Evolutionary conservation across 306 rosid genomes (phyloP).

Genomic region (Lagenaria siceraria): DNA sequence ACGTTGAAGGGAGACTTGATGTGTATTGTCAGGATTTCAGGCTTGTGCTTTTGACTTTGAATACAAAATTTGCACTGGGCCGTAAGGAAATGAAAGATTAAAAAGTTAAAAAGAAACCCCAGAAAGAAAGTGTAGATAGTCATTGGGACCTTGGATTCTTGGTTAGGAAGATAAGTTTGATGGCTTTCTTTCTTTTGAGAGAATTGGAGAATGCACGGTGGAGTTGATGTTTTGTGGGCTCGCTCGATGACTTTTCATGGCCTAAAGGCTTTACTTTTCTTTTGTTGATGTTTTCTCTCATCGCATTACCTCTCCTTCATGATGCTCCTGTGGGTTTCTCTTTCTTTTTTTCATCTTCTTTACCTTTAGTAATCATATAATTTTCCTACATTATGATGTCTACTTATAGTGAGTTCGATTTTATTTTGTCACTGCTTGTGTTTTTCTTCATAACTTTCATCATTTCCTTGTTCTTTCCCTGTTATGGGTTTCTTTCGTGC

Average conservation of each 20-base stretch:
- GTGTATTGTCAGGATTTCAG: not conserved
- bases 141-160: conserved; percentile 63
- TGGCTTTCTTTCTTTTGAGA: conserved; percentile 11
- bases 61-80: conserved; percentile 7
- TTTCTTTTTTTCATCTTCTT: conserved; percentile 28
- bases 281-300: conserved; percentile 9
- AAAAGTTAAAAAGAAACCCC: conserved; percentile 4
- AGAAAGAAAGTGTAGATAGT: conserved; percentile 16
- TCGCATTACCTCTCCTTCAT: conserved; percentile 12
- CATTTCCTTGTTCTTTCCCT: not conserved
- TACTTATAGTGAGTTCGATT: conserved; percentile 17
- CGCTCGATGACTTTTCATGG: conserved; percentile 23
- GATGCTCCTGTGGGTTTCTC: conserved; percentile 25
- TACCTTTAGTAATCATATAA: conserved; percentile 18
- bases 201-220: conserved; percentile 37
- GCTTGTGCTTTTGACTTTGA: conserved; percentile 10
- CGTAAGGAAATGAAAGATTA: conserved; percentile 7
- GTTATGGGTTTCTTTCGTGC: not conserved
- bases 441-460: conserved; percentile 12
- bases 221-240: conserved; percentile 66
- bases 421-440: conserved; percentile 14
- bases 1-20: conserved; percentile 7
- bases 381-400: conserved; percentile 18
- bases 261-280: conserved; percentile 40
- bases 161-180: conserved; percentile 32